phyloP scores from a whole-genome alignment of 2,329 filamentous ascomycete species.

The Ploettnerulaceae sp. region DNA sequence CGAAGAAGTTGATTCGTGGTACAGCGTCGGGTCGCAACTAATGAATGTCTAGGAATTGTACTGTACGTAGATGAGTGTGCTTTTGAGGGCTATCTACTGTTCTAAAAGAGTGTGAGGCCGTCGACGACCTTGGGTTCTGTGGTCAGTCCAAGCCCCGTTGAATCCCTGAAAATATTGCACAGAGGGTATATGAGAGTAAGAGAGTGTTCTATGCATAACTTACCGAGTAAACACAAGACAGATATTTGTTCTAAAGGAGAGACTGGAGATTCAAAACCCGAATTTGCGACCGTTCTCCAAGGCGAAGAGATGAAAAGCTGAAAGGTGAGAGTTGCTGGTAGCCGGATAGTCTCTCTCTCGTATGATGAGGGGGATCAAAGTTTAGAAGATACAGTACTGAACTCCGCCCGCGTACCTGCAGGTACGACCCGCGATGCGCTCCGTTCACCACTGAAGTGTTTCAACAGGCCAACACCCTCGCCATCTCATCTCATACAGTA shows the following conservation, averaged over 20 bases:
- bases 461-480: not conserved
- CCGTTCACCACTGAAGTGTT: not conserved
- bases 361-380: not conserved
- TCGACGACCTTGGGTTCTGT: conserved; percentile 7
- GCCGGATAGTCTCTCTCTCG: not conserved
- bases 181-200: not conserved
- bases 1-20: conserved; percentile 1
- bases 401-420: not conserved
- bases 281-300: not conserved
- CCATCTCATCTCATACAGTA: not conserved
- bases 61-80: not conserved
- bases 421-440: not conserved
- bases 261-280: not conserved
- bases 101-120: conserved; percentile 14
- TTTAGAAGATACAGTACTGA: not conserved
- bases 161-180: not conserved
- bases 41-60: not conserved
- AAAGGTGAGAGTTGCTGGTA: not conserved
- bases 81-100: not conserved
- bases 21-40: not conserved
- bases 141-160: conserved; percentile 4
- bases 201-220: conserved; percentile 5
- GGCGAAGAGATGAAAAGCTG: not conserved
- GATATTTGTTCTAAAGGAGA: not conserved
- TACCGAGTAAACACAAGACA: conserved; percentile 16